A percentile compares a stretch with the other conserved stretches of the same genome.
Conservation (phyloP, 148 eudicot genomes). For the Simmondsia chinensis region DNA sequence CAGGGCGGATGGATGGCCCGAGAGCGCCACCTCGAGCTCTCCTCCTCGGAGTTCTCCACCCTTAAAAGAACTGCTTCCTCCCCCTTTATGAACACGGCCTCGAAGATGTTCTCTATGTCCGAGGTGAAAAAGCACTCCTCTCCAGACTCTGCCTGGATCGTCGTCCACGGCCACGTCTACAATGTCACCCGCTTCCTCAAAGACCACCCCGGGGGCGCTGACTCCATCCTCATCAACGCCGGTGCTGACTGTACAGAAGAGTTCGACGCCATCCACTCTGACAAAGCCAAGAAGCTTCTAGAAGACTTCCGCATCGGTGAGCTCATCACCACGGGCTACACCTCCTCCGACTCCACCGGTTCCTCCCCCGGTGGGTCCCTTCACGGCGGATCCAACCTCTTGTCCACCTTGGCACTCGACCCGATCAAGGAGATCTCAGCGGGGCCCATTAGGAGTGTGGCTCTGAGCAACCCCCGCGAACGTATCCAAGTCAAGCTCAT, state of each 20-base stretch:
- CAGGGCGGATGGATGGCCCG: conserved; percentile 98
- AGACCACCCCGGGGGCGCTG: conserved; percentile 88
- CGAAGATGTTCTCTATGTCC: conserved; percentile 52
- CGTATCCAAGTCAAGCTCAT: conserved; percentile 66
- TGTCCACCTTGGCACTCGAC: conserved; percentile 16
- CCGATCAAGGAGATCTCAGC: conserved; percentile 61
- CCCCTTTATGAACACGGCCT: conserved; percentile 59
- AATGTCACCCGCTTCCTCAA: conserved; percentile 67
- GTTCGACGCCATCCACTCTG: conserved; percentile 89
- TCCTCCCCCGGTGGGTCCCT: conserved; percentile 60
- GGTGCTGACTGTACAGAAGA: conserved; percentile 93
- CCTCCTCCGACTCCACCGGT: conserved; percentile 38
- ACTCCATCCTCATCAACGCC: conserved; percentile 83
- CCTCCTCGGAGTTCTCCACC: conserved; percentile 21
- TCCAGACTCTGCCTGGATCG: conserved; percentile 83
- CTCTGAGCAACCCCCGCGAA: conserved; percentile 47
- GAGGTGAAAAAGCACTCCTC: conserved; percentile 72
- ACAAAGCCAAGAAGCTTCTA: conserved; percentile 66
- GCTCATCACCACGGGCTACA: conserved; percentile 42
- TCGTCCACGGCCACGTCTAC: conserved; percentile 72
- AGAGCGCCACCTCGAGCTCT: conserved; percentile 50
- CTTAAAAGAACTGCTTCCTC: conserved; percentile 62
- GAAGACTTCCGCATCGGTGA: conserved; percentile 75
- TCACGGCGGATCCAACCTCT: conserved; percentile 36
- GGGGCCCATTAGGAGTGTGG: conserved; percentile 25